These are phyloP conservation scores for Suhomyces taliae DNA, from an alignment of 1,139 yeast genomes.

Conservation along the genomic window DNA sequence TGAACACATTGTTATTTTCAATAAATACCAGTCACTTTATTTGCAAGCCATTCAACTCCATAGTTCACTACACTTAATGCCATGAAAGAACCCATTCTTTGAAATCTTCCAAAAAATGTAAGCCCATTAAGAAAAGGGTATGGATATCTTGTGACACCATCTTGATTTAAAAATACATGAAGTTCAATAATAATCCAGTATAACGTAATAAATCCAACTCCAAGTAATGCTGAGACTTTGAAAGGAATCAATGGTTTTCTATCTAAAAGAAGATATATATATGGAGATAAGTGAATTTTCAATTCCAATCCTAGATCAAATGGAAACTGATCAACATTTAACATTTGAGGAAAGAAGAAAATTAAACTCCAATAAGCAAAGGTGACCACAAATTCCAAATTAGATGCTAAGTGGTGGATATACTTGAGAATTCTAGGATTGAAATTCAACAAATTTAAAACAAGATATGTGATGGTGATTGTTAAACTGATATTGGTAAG, in stretches of 20 bases:
- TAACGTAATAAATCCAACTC: constrained; percentile 1
- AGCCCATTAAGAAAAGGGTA: constrained; percentile 21
- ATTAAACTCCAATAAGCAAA: constrained; percentile 23
- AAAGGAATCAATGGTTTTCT: constrained; percentile 5
- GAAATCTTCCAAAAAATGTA: constrained; percentile 6
- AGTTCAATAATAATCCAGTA: constrained; percentile 11
- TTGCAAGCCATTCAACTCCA: neutral
- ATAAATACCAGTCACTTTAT: neutral
- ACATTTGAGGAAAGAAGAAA: constrained; percentile 18
- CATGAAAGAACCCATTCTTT: constrained; percentile 9
- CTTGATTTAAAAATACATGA: constrained; percentile 6
- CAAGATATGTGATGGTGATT: constrained; percentile 13
- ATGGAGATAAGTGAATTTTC: constrained; percentile 27
- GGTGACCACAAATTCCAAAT: constrained; percentile 25
- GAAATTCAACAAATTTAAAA: constrained; percentile 5
- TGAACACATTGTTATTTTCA: no score
- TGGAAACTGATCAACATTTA: constrained; percentile 22
- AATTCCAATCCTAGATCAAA: constrained; percentile 20
- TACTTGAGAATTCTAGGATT: constrained; percentile 1
- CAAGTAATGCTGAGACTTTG: constrained; percentile 1
- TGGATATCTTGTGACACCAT: constrained; percentile 17
- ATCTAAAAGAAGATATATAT: constrained; percentile 12
- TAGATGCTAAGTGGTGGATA: constrained; percentile 15
- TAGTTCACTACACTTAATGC: constrained; percentile 1
- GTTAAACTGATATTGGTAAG: constrained; percentile 22